Evolutionary conservation across 2,329 filamentous ascomycete genomes (phyloP).

Genomic region (Penicillium sp.): DNA sequence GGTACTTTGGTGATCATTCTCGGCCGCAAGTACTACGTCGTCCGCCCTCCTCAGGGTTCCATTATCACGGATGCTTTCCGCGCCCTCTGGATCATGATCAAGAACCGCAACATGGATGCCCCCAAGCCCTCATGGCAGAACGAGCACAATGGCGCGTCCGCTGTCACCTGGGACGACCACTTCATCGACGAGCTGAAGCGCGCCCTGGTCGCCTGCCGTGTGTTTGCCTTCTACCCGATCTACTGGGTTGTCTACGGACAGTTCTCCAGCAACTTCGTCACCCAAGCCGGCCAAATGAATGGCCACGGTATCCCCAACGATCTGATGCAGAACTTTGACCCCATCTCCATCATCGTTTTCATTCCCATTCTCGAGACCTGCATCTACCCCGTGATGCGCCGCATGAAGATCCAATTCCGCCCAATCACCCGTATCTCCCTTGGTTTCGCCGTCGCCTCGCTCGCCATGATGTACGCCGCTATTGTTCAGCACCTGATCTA

Average conservation of each 20-base stretch:
- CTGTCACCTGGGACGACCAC: constrained; percentile 61
- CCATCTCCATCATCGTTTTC: constrained; percentile 71
- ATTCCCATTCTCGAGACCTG: constrained; percentile 68
- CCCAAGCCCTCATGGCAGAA: constrained; percentile 65
- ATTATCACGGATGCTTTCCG: constrained; percentile 65
- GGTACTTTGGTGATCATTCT: constrained; percentile 55
- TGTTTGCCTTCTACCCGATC: constrained; percentile 68
- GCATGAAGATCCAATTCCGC: constrained; percentile 62
- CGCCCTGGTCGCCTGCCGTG: constrained; percentile 63
- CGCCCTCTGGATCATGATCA: constrained; percentile 55
- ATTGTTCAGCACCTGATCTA: constrained; percentile 58
- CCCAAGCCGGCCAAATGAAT: constrained; percentile 61
- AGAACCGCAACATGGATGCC: constrained; percentile 55
- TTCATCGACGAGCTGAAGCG: constrained; percentile 72
- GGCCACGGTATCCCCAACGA: constrained; percentile 74
- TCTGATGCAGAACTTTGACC: constrained; percentile 71
- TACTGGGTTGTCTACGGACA: constrained; percentile 69
- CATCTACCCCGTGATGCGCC: constrained; percentile 67
- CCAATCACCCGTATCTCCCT: constrained; percentile 72
- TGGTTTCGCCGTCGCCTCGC: constrained; percentile 64
- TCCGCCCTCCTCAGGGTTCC: constrained; percentile 57
- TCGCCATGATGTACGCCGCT: constrained; percentile 62
- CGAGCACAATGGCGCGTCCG: constrained; percentile 44
- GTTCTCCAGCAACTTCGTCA: constrained; percentile 65
- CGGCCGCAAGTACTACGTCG: constrained; percentile 45